Evolutionary conservation across 2,329 filamentous ascomycete species (phyloP).

Genomic region (Botrytis fabae): DNA sequence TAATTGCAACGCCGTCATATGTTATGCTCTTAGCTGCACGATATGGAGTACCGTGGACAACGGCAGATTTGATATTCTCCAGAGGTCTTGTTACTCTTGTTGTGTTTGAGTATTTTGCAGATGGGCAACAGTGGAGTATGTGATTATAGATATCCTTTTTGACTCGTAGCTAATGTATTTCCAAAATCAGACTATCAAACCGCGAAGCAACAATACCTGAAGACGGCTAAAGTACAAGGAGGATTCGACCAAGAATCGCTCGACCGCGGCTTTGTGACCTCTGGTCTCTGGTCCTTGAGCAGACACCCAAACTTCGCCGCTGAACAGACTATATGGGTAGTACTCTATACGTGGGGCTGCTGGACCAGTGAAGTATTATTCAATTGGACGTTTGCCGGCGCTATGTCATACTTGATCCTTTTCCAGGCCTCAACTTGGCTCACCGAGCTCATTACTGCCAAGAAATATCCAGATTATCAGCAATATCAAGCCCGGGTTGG

Average conservation of each 20-base stretch:
- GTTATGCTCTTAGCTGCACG: slow-evolving; percentile 72
- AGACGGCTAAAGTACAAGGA: slow-evolving; percentile 68
- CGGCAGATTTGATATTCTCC: slow-evolving; percentile 59
- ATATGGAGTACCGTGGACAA: slow-evolving; percentile 54
- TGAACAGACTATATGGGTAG: slow-evolving; percentile 88
- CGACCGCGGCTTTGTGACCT: slow-evolving; percentile 84
- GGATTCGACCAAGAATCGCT: slow-evolving; percentile 71
- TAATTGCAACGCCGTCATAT: slow-evolving; percentile 81
- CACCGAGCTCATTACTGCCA: slow-evolving; percentile 76
- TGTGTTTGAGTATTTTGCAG: slow-evolving; percentile 74
- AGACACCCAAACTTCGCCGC: slow-evolving; percentile 94
- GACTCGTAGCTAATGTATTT: slow-evolving; percentile 10
- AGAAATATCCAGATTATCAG: slow-evolving; percentile 86
- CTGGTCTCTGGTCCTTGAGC: slow-evolving; percentile 82
- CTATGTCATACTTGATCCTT: slow-evolving; percentile 68
- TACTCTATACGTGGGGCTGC: slow-evolving; percentile 85
- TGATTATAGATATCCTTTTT: slow-evolving; percentile 25
- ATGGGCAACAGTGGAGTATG: slow-evolving; percentile 88
- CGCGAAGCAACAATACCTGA: slow-evolving; percentile 75
- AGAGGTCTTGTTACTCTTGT: slow-evolving; percentile 57
- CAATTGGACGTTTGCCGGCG: slow-evolving; percentile 77
- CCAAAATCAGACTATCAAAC: slow-evolving; percentile 65
- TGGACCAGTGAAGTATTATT: slow-evolving; percentile 68
- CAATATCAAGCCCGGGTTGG: slow-evolving; percentile 81
- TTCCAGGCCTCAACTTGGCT: slow-evolving; percentile 90